Base-by-base conservation (phyloP, 345 rosid species). In the Orychophragmus violaceus region DNA sequence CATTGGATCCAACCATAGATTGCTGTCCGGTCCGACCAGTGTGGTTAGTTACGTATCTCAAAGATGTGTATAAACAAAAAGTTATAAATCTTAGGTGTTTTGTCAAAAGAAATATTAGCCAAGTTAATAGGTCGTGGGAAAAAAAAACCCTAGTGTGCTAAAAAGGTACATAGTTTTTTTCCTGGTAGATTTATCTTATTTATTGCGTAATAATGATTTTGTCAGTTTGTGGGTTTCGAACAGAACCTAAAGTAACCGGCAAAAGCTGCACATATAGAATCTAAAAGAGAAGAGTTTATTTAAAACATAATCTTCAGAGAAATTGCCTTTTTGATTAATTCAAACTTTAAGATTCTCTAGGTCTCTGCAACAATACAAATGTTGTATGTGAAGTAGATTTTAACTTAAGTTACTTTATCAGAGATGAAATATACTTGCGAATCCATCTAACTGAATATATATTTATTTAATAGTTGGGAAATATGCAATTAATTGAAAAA, bases 231-330 rank as follows among this genome's bases (percentile, higher is more conserved):
- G 68, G 36, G 44, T 54, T 30, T 30, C 35, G 68, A 53, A 61
- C 68, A 23, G 61, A 61, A 52, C 33, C 54, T 61, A 70, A 70
- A 52, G 74, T 41, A 61, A 53, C 62, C 74, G 55, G 74, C 62
- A 70, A 61, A 70, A 62, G 74, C 74, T 61, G 74, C 62, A 61
- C 30, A 29, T 61, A 4, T 61, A 41, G 68, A 70, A 70, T 27
- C 61, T 41, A 61, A 61, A 70, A 52, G 68, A 52, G 25, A 30
- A 29, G 25, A 8, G 39, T 42, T 9, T 18, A 45, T 45, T 62
- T 0, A 18, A 57, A 37, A 68, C 22, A 59, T 32, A 24, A 59
- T 48, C 66, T 54, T 54, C n/a, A 53, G 70, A 54, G 52, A 12
- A 18, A 19, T 6, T 8, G 10, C 12, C 58, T 29, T 27, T 29